Percentiles rank a stretch among this genome's conserved stretches.
phyloP scores from a whole-genome alignment of 495 filamentous ascomycete species.

The Penicillium psychrofluorescens region DNA sequence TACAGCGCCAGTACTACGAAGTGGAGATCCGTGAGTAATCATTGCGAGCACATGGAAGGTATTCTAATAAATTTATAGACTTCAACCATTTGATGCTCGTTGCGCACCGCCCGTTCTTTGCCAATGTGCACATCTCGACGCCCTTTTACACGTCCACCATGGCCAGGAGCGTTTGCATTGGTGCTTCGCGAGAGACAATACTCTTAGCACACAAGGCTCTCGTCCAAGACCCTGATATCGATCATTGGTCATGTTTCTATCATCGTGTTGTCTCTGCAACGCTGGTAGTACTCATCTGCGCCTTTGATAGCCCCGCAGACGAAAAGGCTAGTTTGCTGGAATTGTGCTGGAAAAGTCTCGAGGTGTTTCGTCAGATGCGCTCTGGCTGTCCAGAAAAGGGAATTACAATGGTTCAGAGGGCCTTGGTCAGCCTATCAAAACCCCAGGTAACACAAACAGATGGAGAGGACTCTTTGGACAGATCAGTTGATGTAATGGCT shows the following conservation, averaged over 20 bases:
- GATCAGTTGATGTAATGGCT: no score
- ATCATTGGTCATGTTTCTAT: constrained; percentile 1
- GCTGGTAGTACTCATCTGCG: background rate
- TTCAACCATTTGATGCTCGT: constrained; percentile 9
- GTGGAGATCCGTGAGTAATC: constrained; percentile 3
- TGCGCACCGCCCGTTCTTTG: constrained; percentile 7
- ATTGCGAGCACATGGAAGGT: background rate
- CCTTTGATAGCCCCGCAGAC: background rate
- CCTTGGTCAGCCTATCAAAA: background rate
- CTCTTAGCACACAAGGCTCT: background rate
- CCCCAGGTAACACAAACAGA: no score
- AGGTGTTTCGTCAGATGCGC: background rate
- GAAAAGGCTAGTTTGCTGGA: background rate
- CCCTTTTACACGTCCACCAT: constrained; percentile 8
- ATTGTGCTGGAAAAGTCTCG: background rate
- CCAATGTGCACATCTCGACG: constrained; percentile 1
- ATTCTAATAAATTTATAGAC: background rate
- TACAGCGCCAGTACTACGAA: constrained; percentile 4
- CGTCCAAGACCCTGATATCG: background rate
- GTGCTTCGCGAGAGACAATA: constrained; percentile 5
- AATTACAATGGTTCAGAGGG: background rate
- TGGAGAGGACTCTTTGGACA: no score
- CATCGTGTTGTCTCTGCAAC: constrained; percentile 1
- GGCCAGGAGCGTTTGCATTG: constrained; percentile 5
- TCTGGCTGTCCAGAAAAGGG: background rate